Evolutionary conservation across 768 basidiomycete species (phyloP).

Genomic region (Auricularia sp.): DNA sequence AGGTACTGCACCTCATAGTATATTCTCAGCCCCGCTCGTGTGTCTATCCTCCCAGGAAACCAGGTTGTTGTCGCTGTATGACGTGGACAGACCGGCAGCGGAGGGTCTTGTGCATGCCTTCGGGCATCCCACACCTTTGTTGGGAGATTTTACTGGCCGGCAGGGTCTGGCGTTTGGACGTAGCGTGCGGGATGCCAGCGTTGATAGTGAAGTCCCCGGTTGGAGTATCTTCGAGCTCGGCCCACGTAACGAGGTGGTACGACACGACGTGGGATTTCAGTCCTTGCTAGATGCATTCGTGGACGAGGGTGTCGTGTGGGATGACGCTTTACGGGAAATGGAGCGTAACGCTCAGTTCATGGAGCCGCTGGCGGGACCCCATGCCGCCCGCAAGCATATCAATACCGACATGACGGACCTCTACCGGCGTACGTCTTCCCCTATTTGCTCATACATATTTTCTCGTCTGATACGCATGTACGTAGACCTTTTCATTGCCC

Average conservation of each 20-base stretch:
- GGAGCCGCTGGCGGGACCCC: conserved; percentile 1
- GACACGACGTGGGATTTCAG: not conserved
- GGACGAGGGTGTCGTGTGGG: not conserved
- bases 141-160: conserved; percentile 23
- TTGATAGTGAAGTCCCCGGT: conserved; percentile 10
- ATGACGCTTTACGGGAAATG: not conserved
- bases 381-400: conserved; percentile 27
- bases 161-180: conserved; percentile 23
- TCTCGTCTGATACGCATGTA: not conserved
- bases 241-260: conserved; percentile 26
- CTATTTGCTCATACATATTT: not conserved
- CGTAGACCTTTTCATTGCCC: conserved; percentile 24
- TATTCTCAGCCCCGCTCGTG: conserved; percentile 36
- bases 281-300: not conserved
- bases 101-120: conserved; percentile 35
- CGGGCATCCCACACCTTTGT: conserved; percentile 29
- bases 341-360: not conserved
- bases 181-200: conserved; percentile 15
- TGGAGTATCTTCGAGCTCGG: conserved; percentile 38
- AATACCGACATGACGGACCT: conserved; percentile 39
- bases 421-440: conserved; percentile 43
- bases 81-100: conserved; percentile 31
- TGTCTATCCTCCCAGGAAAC: conserved; percentile 53
- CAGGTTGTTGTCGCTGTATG: conserved; percentile 51
- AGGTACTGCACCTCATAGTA: not conserved